A percentile compares a stretch with the other conserved stretches of the same genome.
Evolutionary conservation across 1,284 basidiomycete species (phyloP).

Genomic region (Ustilago vetiveriae): DNA sequence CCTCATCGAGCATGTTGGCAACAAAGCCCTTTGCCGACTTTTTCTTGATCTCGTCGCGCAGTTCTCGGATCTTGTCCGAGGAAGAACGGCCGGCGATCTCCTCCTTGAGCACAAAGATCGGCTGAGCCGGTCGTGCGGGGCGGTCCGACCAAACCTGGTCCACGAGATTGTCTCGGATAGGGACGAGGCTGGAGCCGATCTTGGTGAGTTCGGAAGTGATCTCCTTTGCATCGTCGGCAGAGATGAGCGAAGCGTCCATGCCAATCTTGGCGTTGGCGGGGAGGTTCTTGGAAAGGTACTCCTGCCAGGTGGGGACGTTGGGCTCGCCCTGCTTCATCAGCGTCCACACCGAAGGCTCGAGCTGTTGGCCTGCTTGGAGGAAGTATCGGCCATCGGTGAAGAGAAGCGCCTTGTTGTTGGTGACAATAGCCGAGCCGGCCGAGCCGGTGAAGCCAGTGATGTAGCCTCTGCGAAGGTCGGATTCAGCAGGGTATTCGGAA

Average conservation of each 20-base stretch:
- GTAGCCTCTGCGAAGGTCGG: conserved; percentile 82
- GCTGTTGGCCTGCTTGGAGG: conserved; percentile 87
- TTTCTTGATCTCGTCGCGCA: conserved; percentile 58
- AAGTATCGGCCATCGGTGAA: conserved; percentile 96
- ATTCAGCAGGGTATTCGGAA: conserved; percentile 77
- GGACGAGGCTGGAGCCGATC: conserved; percentile 46
- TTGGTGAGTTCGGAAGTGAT: conserved; percentile 46
- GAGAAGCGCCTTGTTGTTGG: conserved; percentile 71
- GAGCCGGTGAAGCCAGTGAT: conserved; percentile 94
- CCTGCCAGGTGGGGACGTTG: conserved; percentile 87
- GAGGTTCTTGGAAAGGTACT: conserved; percentile 56
- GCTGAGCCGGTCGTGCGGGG: conserved; percentile 77
- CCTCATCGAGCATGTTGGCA: conserved; percentile 65
- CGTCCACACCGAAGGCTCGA: conserved; percentile 85
- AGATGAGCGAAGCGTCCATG: conserved; percentile 60
- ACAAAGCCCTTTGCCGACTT: conserved; percentile 57
- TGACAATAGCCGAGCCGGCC: conserved; percentile 83
- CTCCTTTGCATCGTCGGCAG: conserved; percentile 63
- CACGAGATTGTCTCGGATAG: conserved; percentile 78
- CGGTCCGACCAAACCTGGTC: conserved; percentile 82
- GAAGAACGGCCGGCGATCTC: conserved; percentile 73
- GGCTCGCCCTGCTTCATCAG: conserved; percentile 82
- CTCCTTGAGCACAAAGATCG: conserved; percentile 77
- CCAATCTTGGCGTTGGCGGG: conserved; percentile 52
- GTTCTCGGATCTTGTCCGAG: conserved; percentile 53